These are phyloP conservation scores for Hypholoma fasciculare DNA, from an alignment of 768 basidiomycete species.

Conservation along the genomic window DNA sequence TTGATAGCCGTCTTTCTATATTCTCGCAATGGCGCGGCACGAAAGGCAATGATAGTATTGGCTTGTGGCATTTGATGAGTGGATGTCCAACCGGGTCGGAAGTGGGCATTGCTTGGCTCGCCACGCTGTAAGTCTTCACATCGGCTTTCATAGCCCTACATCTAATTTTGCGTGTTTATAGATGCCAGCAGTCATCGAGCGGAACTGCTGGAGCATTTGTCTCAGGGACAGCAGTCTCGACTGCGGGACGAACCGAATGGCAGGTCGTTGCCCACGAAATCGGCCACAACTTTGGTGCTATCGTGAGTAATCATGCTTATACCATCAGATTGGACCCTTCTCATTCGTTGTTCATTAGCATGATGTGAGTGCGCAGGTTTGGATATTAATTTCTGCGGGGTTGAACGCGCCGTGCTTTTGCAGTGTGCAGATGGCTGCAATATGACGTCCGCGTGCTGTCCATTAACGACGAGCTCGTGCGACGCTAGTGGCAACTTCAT, in stretches of 20 bases:
- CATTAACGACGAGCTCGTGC: conserved; percentile 58
- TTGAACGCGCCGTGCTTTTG: neutral
- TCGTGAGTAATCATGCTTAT: conserved; percentile 46
- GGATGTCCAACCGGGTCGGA: conserved; percentile 80
- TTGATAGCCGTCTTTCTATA: conserved; percentile 72
- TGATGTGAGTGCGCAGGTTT: conserved; percentile 40
- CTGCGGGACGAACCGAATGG: conserved; percentile 76
- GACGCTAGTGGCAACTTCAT: conserved; percentile 69
- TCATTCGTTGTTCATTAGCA: conserved; percentile 39
- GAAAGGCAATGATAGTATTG: conserved; percentile 71
- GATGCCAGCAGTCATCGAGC: conserved; percentile 56
- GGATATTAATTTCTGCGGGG: conserved; percentile 3
- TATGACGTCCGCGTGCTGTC: conserved; percentile 63
- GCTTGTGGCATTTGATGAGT: conserved; percentile 90
- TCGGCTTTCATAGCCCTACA: neutral
- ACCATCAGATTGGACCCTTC: neutral
- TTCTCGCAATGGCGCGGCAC: conserved; percentile 84
- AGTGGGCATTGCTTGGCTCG: conserved; percentile 89
- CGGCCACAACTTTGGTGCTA: conserved; percentile 89
- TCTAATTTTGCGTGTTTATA: conserved; percentile 20
- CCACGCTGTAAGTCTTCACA: conserved; percentile 55
- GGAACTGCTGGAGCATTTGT: conserved; percentile 51
- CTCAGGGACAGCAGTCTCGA: conserved; percentile 83
- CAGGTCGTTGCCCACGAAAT: conserved; percentile 83
- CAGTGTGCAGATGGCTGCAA: conserved; percentile 71